phyloP scores from a whole-genome alignment of 2,329 filamentous ascomycete genomes.

The Talaromyces verruculosus region DNA sequence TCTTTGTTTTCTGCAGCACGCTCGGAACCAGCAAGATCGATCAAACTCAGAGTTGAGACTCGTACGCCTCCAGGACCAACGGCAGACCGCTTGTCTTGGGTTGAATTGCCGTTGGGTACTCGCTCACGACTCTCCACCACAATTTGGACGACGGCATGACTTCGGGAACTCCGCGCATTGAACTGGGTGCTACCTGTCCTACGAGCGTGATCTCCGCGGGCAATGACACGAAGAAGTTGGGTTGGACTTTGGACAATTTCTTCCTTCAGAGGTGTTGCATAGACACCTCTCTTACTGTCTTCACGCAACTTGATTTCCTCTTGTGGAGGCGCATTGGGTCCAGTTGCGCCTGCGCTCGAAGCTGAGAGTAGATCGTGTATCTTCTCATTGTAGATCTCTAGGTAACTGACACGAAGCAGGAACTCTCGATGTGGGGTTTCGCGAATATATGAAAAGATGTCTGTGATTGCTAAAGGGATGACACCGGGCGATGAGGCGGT shows the following conservation, averaged over 20 bases:
- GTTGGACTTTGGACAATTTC: conserved; percentile 98
- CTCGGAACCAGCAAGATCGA: conserved; percentile 94
- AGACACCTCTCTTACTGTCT: conserved; percentile 93
- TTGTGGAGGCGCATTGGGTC: conserved; percentile 58
- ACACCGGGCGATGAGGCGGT: conserved; percentile 94
- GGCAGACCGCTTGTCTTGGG: conserved; percentile 65
- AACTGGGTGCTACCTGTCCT: conserved; percentile 94
- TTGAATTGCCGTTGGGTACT: conserved; percentile 55
- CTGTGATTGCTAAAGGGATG: conserved; percentile 93
- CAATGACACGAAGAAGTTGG: conserved; percentile 90
- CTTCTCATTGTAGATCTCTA: conserved; percentile 98
- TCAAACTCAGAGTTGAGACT: conserved; percentile 91
- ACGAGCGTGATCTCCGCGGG: conserved; percentile 85
- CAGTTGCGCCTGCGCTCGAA: conserved; percentile 57
- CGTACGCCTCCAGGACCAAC: conserved; percentile 83
- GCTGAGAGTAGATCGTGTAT: conserved; percentile 91
- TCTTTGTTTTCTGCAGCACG: conserved; percentile 95
- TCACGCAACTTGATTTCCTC: conserved; percentile 98
- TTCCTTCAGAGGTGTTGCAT: conserved; percentile 92
- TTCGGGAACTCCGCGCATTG: conserved; percentile 93
- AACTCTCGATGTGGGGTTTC: conserved; percentile 96
- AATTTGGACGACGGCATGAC: conserved; percentile 97
- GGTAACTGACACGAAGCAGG: conserved; percentile 88
- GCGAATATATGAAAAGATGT: conserved; percentile 98
- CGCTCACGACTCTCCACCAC: conserved; percentile 96